These are phyloP conservation scores for Lanmaoa pseudosensibilis DNA, from an alignment of 768 basidiomycete species.

Conservation along the genomic window DNA sequence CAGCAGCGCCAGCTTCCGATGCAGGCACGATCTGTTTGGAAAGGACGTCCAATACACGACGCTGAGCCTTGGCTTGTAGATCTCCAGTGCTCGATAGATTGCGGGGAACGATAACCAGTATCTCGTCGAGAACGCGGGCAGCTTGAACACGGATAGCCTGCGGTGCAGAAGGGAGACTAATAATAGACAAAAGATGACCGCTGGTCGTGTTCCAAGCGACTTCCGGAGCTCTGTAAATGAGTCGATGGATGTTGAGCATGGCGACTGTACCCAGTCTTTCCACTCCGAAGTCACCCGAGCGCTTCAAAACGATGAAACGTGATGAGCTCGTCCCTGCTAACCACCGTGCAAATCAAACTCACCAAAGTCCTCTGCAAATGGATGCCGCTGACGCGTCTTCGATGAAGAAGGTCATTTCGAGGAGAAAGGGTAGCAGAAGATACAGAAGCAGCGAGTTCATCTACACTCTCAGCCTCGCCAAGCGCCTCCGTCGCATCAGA, in stretches of 20 bases:
- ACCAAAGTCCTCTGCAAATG: constrained; percentile 79
- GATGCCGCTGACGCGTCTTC: constrained; percentile 84
- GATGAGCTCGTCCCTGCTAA: neutral
- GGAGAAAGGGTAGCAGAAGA: constrained; percentile 42
- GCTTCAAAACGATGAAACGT: constrained; percentile 40
- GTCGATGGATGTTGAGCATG: constrained; percentile 80
- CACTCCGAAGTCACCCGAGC: constrained; percentile 94
- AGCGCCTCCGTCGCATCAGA: constrained; percentile 38
- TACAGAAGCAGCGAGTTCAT: constrained; percentile 35
- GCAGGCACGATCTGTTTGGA: constrained; percentile 67
- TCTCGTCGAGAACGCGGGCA: constrained; percentile 81
- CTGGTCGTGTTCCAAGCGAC: constrained; percentile 86
- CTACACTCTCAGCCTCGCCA: constrained; percentile 31
- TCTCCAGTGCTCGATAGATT: constrained; percentile 62
- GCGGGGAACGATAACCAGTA: constrained; percentile 74
- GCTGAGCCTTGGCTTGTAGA: constrained; percentile 69
- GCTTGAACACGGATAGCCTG: constrained; percentile 84
- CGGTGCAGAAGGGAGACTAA: constrained; percentile 69
- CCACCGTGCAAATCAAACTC: constrained; percentile 29
- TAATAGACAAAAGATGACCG: constrained; percentile 73
- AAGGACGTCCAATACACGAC: constrained; percentile 82
- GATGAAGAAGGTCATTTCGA: constrained; percentile 46
- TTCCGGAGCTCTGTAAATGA: constrained; percentile 79
- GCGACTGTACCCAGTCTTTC: constrained; percentile 79
- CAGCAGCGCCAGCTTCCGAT: constrained; percentile 40